These are phyloP conservation scores for Annulohypoxylon bovei DNA, from an alignment of 495 filamentous ascomycete species.

Conservation along the genomic window DNA sequence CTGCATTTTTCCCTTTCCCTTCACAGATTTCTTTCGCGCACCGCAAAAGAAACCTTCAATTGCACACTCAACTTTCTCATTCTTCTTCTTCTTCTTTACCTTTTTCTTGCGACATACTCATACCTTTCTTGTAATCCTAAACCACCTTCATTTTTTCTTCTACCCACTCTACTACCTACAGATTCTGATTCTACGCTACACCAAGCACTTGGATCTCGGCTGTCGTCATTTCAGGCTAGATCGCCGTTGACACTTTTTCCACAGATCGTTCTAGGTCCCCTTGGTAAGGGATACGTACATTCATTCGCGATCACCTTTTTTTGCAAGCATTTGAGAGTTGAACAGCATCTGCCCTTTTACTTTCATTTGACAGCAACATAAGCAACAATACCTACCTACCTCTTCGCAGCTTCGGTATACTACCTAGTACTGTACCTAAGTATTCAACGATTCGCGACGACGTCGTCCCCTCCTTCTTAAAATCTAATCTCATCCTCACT, in stretches of 20 bases:
- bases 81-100: not conserved
- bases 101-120: not conserved
- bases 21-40: not conserved
- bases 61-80: not conserved
- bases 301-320: not conserved
- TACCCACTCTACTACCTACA: too few species aligned
- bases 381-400: constrained; percentile 5
- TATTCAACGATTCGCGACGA: not conserved
- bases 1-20: not conserved
- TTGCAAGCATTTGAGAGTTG: not conserved
- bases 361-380: not conserved
- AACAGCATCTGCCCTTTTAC: not conserved
- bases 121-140: constrained; percentile 1
- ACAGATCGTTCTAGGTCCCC: constrained; percentile 5
- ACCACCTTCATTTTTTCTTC: constrained; percentile 4
- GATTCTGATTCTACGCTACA: not conserved
- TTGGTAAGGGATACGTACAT: constrained; percentile 24
- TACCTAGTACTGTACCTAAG: too few species aligned
- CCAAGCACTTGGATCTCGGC: constrained; percentile 27
- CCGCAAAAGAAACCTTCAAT: not conserved
- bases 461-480: not conserved
- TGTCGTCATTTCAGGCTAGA: constrained; percentile 30
- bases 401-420: not conserved
- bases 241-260: not conserved
- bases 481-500: not conserved